phyloP scores from a whole-genome alignment of 2,329 filamentous ascomycete species.

The Diaporthe sp. region DNA sequence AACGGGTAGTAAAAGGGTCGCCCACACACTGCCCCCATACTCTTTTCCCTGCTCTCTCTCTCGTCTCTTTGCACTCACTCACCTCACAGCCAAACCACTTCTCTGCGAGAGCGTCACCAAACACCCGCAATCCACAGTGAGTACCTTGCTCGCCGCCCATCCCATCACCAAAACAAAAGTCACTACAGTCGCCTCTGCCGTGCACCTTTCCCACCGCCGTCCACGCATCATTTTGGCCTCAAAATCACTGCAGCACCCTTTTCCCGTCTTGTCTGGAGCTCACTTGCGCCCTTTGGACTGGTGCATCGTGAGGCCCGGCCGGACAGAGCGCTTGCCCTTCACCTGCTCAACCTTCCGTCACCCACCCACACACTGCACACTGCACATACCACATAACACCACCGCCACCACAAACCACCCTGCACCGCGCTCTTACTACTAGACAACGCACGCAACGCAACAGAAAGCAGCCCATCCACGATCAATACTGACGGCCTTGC shows the following conservation, averaged over 20 bases:
- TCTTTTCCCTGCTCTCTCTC: constrained; percentile 35
- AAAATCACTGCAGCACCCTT: constrained; percentile 27
- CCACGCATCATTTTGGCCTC: constrained; percentile 18
- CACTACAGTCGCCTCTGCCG: constrained; percentile 45
- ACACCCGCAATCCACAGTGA: constrained; percentile 36
- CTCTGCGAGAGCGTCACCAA: constrained; percentile 37
- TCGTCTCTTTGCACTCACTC: constrained; percentile 35
- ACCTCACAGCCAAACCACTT: constrained; percentile 36
- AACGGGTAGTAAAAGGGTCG: constrained; percentile 38
- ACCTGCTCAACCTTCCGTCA: constrained; percentile 39
- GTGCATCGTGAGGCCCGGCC: constrained; percentile 28
- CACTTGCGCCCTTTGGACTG: constrained; percentile 19
- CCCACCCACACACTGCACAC: constrained; percentile 35
- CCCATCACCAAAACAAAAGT: constrained; percentile 54
- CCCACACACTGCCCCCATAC: constrained; percentile 36
- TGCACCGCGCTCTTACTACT: constrained; percentile 12
- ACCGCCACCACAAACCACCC: constrained; percentile 38
- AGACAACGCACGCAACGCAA: constrained; percentile 2
- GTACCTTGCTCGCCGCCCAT: constrained; percentile 39
- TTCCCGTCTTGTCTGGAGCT: constrained; percentile 29
- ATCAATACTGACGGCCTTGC: constrained; percentile 37
- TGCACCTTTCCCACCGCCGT: constrained; percentile 37
- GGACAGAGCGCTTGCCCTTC: constrained; percentile 33
- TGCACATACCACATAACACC: constrained; percentile 39
- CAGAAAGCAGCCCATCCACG: constrained; percentile 2